These are phyloP conservation scores for Trametes pubescens DNA, from an alignment of 1,284 basidiomycete genomes.

Conservation along the genomic window DNA sequence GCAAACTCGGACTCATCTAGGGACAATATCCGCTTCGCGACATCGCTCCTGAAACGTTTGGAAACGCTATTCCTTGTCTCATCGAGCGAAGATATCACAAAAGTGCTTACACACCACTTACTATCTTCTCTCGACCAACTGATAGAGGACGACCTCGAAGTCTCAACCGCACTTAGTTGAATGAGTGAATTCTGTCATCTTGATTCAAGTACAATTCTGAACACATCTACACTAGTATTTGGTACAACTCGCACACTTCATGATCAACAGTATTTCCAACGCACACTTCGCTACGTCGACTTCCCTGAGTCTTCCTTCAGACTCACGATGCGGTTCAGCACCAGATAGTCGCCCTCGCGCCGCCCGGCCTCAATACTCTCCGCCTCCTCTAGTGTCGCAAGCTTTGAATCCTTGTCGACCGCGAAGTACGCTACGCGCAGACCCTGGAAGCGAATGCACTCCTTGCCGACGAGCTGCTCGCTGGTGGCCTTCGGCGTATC, in stretches of 20 bases:
- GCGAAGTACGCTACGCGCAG: slow-evolving; percentile 96
- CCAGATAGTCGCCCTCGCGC: slow-evolving; percentile 77
- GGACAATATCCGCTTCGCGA: too few species aligned
- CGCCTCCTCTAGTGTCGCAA: slow-evolving; percentile 69
- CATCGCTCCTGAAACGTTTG: too few species aligned
- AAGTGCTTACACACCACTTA: too few species aligned
- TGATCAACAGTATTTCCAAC: background rate
- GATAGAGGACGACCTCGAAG: too few species aligned
- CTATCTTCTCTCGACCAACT: too few species aligned
- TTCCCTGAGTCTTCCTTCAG: slow-evolving; percentile 98
- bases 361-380: slow-evolving; percentile 53
- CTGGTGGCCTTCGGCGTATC: slow-evolving; percentile 75
- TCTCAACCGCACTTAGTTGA: too few species aligned
- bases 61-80: too few species aligned
- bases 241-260: background rate
- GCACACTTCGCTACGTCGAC: slow-evolving; percentile 38
- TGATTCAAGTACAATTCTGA: background rate
- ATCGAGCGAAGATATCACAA: too few species aligned
- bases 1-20: too few species aligned
- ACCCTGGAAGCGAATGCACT: slow-evolving; percentile 96
- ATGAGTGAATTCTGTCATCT: background rate
- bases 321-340: slow-evolving; percentile 94
- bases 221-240: background rate
- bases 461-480: slow-evolving; percentile 89
- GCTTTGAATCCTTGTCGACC: slow-evolving; percentile 84